A percentile compares a stretch with the other conserved stretches of the same genome.
These are phyloP conservation scores for Trypanosoma lewisi DNA, from an alignment of 208 protist genomes.

Conservation along the genomic window DNA sequence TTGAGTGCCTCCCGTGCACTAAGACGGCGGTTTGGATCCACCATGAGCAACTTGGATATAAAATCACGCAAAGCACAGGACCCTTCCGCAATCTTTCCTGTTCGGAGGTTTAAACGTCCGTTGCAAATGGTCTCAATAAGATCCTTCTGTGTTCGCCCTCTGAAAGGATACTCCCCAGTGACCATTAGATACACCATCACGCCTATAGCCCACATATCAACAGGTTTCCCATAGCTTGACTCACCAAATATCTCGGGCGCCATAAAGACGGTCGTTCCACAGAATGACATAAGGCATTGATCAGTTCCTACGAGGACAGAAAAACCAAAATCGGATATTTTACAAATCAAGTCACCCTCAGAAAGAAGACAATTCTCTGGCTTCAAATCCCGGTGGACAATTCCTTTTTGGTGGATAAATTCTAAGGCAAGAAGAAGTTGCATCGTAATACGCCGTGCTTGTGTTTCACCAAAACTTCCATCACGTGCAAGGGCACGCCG, in stretches of 20 bases:
- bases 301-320: constrained; percentile 79
- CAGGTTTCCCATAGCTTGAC: constrained; percentile 81
- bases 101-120: constrained; percentile 26
- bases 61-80: constrained; percentile 66
- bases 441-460: constrained; percentile 61
- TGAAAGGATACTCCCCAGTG: constrained; percentile 78
- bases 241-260: constrained; percentile 88
- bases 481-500: constrained; percentile 43
- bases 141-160: constrained; percentile 33
- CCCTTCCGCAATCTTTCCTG: constrained; percentile 23
- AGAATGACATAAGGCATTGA: constrained; percentile 79
- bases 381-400: constrained; percentile 92
- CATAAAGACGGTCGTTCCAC: constrained; percentile 88
- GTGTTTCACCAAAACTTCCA: constrained; percentile 43
- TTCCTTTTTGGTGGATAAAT: constrained; percentile 89
- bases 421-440: constrained; percentile 84
- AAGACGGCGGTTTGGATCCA: constrained; percentile 64
- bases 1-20: constrained; percentile 84
- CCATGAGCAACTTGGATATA: constrained; percentile 65
- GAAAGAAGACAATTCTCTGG: constrained; percentile 89
- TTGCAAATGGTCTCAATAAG: constrained; percentile 48
- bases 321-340: constrained; percentile 92
- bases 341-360: constrained; percentile 62
- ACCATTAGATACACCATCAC: constrained; percentile 88
- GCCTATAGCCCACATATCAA: constrained; percentile 92